Evolutionary conservation across 495 filamentous ascomycete genomes (phyloP), one percentile per base, ranked within the genome.

Genomic region (Pyrenula aspistea): DNA sequence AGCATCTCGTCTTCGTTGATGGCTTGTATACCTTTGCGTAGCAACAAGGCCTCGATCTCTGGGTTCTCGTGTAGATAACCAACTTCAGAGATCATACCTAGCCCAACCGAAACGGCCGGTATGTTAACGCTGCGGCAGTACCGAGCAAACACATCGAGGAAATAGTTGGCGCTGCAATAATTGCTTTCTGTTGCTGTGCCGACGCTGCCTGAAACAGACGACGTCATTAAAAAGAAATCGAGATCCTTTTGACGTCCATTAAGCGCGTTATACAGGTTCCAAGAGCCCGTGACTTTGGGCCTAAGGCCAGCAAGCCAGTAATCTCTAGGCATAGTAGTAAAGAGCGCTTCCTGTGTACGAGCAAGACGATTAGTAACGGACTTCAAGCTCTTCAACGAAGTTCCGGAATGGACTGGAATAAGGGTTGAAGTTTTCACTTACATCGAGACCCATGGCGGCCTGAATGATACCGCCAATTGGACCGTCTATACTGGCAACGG

Each of bases 21-120:
- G 2, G 66, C 51, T 2, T 67, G 62, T 20, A 71, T 51, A 15
- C 67, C 67, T 10, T 65, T 67, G 1, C 68, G 63, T 2, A 60
- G 48, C 2, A 71, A 58, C 12, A 64, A 53, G 2, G 50, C 62
- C 55, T 74, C 70, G 10, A 75, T 61, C 24, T 66, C 67, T 2
- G 59, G 53, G 47, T 72, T 65, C 53, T 75, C 71, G n/a, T 65
- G 59, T 15, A 77, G 51, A 53, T 65, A 61, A 12, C 67, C 67
- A n/a, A 67, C 61, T 2, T 64, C 66, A 0, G 56, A 49, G 36
- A 70, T 61, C 56, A 62, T 60, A 1, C 63, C 60, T 1, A 68
- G 49, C 0, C 56, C 65, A 10, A 70, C 4, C 0, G 65, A 58
- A 15, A 53, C n/a, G 0, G 62, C 63, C 2, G 48, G 24, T 10